Base-by-base conservation (phyloP, 1,284 basidiomycete genomes). In the Chalciporus sp. region DNA sequence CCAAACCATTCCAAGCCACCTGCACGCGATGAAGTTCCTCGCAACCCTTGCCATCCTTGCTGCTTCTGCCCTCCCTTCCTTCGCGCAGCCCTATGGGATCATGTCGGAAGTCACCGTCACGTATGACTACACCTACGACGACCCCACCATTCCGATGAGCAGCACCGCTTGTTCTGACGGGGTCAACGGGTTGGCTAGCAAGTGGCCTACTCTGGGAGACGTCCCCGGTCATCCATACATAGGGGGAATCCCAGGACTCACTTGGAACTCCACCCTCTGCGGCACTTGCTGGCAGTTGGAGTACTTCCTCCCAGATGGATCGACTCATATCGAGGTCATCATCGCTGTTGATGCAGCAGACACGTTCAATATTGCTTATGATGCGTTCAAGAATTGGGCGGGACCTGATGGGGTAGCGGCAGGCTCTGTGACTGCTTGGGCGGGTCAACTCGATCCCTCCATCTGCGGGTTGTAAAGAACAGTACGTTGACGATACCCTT, bases 141-240 rank as follows among this genome's bases (percentile, higher is more conserved):
- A 72, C 37, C 20, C 53, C 0, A 46, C 45, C n/a, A n/a, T 28
- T 59, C 75, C 74, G 0, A 69, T 81, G 11, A 51, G 54, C 55
- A 65, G 61, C n/a, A 78, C 80, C 50, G 73, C 78, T 16, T 83
- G 82, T 68, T 84, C 82, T 8, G 70, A 81, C 49, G 81, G 81
- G 11, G 42, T 49, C 2, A 76, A 82, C 61, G 82, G 81, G 12
- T 72, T 84, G 42, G 54, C 75, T 40, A 73, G 70, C 10, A 70
- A 70, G 53, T 73, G 57, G 67, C 68, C 64, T 12, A 79, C 74
- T 35, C 77, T 81, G 49, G 72, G 69, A 35, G 63, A 65, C 14
- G 62, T 81, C 23, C 76, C 75, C 7, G 63, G 60, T 2, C 77
- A 77, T 69, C 77, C 80, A 9, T 54, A 70, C 62, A 76, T 81